A percentile compares a stretch with the other conserved stretches of the same genome.
Conservation (phyloP, 1,284 basidiomycete genomes). For the Trametes pubescens region DNA sequence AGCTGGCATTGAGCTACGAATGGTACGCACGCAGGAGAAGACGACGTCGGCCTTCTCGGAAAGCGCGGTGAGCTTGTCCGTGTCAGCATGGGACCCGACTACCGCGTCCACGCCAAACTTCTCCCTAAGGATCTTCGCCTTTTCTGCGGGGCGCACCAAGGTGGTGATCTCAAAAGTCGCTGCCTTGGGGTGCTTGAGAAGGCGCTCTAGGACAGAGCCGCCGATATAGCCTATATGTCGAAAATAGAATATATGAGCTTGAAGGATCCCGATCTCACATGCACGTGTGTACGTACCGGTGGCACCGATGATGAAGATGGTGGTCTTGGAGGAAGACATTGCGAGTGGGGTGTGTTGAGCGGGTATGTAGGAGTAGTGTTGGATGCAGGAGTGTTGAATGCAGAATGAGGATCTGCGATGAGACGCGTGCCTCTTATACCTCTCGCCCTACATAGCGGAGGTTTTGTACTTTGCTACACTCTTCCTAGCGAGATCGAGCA, state of each 20-base stretch:
- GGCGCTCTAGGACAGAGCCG: slow-evolving; percentile 33
- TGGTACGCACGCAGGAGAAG: slow-evolving; percentile 29
- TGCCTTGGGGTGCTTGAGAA: slow-evolving; percentile 30
- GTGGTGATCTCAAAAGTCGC: slow-evolving; percentile 31
- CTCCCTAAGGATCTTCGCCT: slow-evolving; percentile 36
- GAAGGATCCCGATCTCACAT: not conserved
- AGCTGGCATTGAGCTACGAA: slow-evolving; percentile 16
- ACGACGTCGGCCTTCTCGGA: slow-evolving; percentile 34
- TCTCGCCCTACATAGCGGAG: not conserved
- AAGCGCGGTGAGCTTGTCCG: slow-evolving; percentile 26
- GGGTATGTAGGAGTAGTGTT: not conserved
- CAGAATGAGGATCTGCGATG: not conserved
- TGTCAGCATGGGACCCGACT: slow-evolving; percentile 32
- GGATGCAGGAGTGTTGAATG: not conserved
- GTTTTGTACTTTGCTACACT: not conserved
- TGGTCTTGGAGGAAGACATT: slow-evolving; percentile 17
- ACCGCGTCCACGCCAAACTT: slow-evolving; percentile 34
- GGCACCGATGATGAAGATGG: slow-evolving; percentile 35
- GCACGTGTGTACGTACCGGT: slow-evolving; percentile 24
- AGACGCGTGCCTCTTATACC: not conserved
- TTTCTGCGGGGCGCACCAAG: slow-evolving; percentile 33
- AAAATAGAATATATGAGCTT: not conserved
- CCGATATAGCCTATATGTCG: slow-evolving; percentile 37
- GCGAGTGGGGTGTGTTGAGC: not conserved
- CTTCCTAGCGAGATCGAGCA: not conserved